Percentiles rank a stretch among this genome's conserved stretches.
Evolutionary conservation across 192 early-diverging fungal genomes (phyloP).

Genomic region (Tieghemiomyces parasiticus): DNA sequence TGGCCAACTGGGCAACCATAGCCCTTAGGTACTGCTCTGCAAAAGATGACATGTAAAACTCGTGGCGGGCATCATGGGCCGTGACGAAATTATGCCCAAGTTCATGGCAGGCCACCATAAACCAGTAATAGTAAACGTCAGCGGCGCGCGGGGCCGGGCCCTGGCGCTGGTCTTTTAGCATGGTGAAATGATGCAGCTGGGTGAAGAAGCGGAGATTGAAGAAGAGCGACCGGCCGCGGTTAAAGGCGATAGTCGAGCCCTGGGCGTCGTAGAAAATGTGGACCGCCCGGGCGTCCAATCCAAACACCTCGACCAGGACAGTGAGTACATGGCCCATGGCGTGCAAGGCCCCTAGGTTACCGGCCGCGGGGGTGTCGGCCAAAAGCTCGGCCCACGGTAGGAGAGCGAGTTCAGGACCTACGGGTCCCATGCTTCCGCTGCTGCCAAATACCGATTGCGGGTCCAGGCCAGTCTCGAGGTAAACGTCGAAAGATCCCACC

Average conservation of each 20-base stretch:
- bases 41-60: slow-evolving; percentile 70
- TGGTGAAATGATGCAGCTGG: slow-evolving; percentile 44
- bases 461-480: background rate
- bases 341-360: too few relatives aligned
- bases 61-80: slow-evolving; percentile 56
- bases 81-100: slow-evolving; percentile 60
- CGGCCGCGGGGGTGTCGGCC: too few relatives aligned
- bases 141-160: slow-evolving; percentile 20
- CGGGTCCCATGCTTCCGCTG: too few relatives aligned
- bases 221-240: slow-evolving; percentile 55
- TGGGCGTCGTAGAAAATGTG: slow-evolving; percentile 65
- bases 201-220: slow-evolving; percentile 73
- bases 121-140: slow-evolving; percentile 59
- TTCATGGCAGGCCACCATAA: slow-evolving; percentile 70
- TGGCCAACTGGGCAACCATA: slow-evolving; percentile 23
- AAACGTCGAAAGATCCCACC: background rate
- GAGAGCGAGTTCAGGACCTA: too few relatives aligned
- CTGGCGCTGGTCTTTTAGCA: slow-evolving; percentile 13
- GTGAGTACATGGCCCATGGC: slow-evolving; percentile 28
- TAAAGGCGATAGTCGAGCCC: slow-evolving; percentile 66
- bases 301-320: slow-evolving; percentile 41
- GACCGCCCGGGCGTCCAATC: slow-evolving; percentile 31
- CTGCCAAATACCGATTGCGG: background rate
- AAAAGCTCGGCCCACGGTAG: too few relatives aligned
- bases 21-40: slow-evolving; percentile 43